Evolutionary conservation across 441 rosid species (phyloP).

Genomic region (Raphanus hybrid): DNA sequence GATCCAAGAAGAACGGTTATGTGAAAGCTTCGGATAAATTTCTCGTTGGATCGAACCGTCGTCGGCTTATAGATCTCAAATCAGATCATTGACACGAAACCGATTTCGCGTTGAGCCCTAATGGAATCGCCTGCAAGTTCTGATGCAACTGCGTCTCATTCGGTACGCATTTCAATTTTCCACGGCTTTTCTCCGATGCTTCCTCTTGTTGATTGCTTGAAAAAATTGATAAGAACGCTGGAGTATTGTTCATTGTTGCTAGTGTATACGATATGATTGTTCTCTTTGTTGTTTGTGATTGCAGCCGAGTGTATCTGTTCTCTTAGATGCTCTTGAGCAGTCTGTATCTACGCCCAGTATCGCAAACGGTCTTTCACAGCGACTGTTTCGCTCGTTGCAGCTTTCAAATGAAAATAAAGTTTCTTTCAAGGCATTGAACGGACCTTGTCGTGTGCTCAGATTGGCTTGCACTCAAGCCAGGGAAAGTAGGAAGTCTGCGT

Average conservation of each 20-base stretch:
- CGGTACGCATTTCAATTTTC: constrained; percentile 35
- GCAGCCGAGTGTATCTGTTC: too few relatives aligned
- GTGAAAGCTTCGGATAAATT: constrained; percentile 4
- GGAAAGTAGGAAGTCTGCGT: too few relatives aligned
- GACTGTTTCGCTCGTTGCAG: too few relatives aligned
- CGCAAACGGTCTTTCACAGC: too few relatives aligned
- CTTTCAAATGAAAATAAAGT: too few relatives aligned
- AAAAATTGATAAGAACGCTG: constrained; percentile 8
- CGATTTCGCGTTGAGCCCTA: background rate
- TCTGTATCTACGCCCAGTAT: too few relatives aligned
- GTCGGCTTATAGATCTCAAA: constrained; percentile 31
- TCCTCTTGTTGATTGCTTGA: constrained; percentile 14
- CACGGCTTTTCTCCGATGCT: constrained; percentile 13
- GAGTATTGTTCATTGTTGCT: constrained; percentile 17
- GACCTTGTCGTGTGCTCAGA: too few relatives aligned
- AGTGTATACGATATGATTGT: background rate
- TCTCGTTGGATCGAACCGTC: constrained; percentile 26
- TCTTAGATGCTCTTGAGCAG: too few relatives aligned
- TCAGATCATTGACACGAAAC: constrained; percentile 19
- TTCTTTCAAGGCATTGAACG: too few relatives aligned
- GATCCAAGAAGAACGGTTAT: constrained; percentile 26
- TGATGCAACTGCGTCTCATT: constrained; percentile 35
- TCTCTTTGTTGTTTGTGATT: too few relatives aligned
- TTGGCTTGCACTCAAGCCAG: too few relatives aligned
- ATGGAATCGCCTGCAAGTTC: constrained; percentile 9